Conservation (phyloP, 2,329 filamentous ascomycete genomes). For the Phaeosphaeria sp. region DNA sequence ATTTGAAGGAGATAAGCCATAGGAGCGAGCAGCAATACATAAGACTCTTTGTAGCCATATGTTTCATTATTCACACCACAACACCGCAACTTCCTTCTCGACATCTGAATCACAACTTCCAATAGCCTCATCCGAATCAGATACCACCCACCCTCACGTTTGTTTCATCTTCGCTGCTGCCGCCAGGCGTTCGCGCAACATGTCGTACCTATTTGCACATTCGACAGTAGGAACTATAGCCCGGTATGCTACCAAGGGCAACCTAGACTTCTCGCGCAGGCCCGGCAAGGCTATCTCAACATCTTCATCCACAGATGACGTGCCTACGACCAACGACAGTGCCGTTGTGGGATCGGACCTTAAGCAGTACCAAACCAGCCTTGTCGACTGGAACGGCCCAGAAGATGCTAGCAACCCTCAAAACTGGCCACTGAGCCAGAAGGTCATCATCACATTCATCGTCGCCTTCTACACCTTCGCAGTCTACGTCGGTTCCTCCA, state of each 20-base stretch:
- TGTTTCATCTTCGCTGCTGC: neutral
- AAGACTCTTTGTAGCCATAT: neutral
- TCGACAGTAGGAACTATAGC: slow-evolving; percentile 22
- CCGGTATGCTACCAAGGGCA: slow-evolving; percentile 27
- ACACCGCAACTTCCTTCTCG: neutral
- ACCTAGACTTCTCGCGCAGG: slow-evolving; percentile 25
- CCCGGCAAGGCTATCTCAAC: slow-evolving; percentile 19
- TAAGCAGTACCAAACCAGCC: slow-evolving; percentile 29
- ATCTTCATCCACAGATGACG: slow-evolving; percentile 27
- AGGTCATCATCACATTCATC: slow-evolving; percentile 40
- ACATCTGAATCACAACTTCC: neutral
- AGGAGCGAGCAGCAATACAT: neutral
- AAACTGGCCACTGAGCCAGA: slow-evolving; percentile 43
- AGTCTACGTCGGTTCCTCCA: slow-evolving; percentile 59
- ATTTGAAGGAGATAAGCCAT: neutral
- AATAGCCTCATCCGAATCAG: neutral
- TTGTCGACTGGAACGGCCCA: slow-evolving; percentile 50
- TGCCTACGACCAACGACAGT: slow-evolving; percentile 12
- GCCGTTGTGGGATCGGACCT: slow-evolving; percentile 22
- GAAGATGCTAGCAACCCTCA: slow-evolving; percentile 44
- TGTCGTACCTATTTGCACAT: slow-evolving; percentile 31
- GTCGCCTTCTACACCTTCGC: slow-evolving; percentile 64
- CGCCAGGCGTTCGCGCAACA: slow-evolving; percentile 5
- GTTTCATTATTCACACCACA: neutral
- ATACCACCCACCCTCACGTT: neutral